These are phyloP conservation scores for Senecio squalidus DNA, from an alignment of 140 eudicot genomes.

Conservation along the genomic window DNA sequence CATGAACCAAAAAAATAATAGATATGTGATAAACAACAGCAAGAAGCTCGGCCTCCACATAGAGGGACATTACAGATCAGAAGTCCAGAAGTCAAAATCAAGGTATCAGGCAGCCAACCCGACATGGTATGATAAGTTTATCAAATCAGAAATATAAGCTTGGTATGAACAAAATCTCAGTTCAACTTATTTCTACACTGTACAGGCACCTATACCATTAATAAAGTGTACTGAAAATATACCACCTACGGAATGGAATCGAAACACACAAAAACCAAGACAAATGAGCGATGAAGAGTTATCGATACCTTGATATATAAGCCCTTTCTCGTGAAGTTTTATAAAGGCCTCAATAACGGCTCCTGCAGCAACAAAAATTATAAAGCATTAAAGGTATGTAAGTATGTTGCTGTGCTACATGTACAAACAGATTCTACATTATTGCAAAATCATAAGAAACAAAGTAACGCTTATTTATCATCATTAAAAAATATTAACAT, in stretches of 20 bases:
- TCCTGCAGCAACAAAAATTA: slow-evolving; percentile 47
- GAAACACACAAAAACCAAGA: background rate
- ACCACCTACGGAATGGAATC: background rate
- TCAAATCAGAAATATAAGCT: too few species aligned
- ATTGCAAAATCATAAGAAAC: background rate
- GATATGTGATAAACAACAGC: too few species aligned
- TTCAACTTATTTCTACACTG: too few species aligned
- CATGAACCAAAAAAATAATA: too few species aligned
- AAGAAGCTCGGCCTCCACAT: too few species aligned
- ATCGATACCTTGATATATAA: slow-evolving; percentile 92
- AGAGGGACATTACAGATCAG: too few species aligned
- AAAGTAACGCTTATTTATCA: background rate
- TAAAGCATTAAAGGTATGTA: background rate
- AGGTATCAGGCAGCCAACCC: too few species aligned
- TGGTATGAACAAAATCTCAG: too few species aligned
- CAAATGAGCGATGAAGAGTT: background rate
- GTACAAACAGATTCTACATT: slow-evolving; percentile 2
- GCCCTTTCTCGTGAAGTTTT: slow-evolving; percentile 94
- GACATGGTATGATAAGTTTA: too few species aligned
- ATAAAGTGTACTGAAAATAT: too few species aligned
- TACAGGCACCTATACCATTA: too few species aligned
- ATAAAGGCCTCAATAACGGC: slow-evolving; percentile 91
- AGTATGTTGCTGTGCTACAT: background rate
- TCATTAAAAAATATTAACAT: background rate
- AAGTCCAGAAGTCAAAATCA: too few species aligned